These are phyloP conservation scores for Carex cristatella DNA, from an alignment of 176 grass and related monocot genomes.

Conservation along the genomic window DNA sequence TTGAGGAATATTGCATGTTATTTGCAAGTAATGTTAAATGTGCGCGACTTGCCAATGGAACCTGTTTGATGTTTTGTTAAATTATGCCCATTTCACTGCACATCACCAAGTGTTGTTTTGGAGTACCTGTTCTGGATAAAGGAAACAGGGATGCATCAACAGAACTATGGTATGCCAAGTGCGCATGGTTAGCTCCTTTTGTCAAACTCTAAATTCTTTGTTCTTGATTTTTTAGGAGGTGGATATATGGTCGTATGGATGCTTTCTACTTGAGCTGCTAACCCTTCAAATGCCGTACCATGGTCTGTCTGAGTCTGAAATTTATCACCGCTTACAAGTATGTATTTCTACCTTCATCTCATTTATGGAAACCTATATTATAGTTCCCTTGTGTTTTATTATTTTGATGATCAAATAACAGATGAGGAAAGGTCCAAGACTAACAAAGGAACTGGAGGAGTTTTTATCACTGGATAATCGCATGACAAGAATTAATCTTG, in stretches of 20 bases:
- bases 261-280: constrained; percentile 87
- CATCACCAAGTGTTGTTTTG: neutral
- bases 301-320: constrained; percentile 62
- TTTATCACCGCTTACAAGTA: constrained; percentile 76
- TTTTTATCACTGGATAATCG: constrained; percentile 50
- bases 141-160: neutral
- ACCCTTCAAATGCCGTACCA: constrained; percentile 70
- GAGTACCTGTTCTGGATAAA: neutral
- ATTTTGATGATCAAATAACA: constrained; percentile 31
- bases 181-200: neutral
- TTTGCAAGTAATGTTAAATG: neutral
- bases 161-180: neutral
- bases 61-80: neutral
- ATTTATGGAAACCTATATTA: constrained; percentile 8
- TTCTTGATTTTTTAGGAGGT: constrained; percentile 56
- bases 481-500: constrained; percentile 39
- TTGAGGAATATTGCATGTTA: neutral
- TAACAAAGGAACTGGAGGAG: constrained; percentile 74
- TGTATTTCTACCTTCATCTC: constrained; percentile 2
- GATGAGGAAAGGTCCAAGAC: constrained; percentile 70
- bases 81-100: neutral
- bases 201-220: neutral
- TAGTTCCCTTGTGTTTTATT: constrained; percentile 13
- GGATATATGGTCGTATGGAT: constrained; percentile 96
- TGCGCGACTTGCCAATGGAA: neutral